Base-by-base conservation (phyloP, 2,329 filamentous ascomycete genomes). In the Aureobasidium zeae region DNA sequence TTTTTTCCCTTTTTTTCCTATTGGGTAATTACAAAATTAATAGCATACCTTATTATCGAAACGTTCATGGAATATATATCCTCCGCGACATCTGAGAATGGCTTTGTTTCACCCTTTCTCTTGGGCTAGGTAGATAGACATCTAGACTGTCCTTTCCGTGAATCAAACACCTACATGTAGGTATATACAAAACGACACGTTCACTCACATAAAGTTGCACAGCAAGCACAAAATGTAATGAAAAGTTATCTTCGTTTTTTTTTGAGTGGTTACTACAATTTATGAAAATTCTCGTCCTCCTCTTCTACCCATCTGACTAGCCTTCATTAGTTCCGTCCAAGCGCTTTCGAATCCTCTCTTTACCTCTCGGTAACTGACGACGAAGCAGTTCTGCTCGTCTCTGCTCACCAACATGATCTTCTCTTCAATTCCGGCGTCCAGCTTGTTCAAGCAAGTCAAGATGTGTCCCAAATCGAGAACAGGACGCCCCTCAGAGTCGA, bases 351-450 rank as follows among this genome's bases (percentile, higher is more conserved):
- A 59, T 3, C 69, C 74, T 46, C 77, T 68, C 65, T 80, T 93
- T 49, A 98, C 64, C 62, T 96, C 91, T 61, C 86, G 85, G 62
- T 93, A 98, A 52, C 78, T 89, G 48, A 95, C 80, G 44, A 95
- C 74, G 57, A 96, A 83, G 51, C 83, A 80, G 44, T 81, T 91
- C 63, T 94, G 84, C 57, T 94, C 86, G 62, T 98, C 89, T 45
- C 89, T 77, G 61, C 84, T 94, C 17, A 87, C 81, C 42, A 98
- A 68, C 52, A 81, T 82, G 37, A 98, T 76, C 62, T 79, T 83
- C 63, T 98, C 91, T 19, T 93, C 86, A 2, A 77, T 77, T 1
- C 88, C 91, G 0, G 86, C 85, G 63, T 98, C 91, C 42, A 98
- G 70, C 61, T 94, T 95, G 66, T 93, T 95, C 53, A 98, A 65